phyloP scores from a whole-genome alignment of 164 flowering plant genomes.

The Euptelea pleiosperma region DNA sequence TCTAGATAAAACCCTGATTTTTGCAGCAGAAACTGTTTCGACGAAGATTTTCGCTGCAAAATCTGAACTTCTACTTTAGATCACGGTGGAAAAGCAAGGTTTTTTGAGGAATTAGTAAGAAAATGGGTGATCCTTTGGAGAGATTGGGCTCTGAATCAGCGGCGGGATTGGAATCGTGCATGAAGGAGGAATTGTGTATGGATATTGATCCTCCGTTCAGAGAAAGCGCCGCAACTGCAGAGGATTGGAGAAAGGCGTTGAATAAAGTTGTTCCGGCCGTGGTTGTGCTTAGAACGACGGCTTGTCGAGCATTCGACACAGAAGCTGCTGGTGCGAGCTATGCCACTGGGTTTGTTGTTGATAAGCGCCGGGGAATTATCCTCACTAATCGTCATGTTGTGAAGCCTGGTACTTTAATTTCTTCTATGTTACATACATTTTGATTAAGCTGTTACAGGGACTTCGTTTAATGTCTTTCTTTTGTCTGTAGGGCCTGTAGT shows the following conservation, averaged over 20 bases:
- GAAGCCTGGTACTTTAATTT: slow-evolving; percentile 59
- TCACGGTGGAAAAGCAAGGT: too few relatives aligned
- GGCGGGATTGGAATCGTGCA: slow-evolving; percentile 30
- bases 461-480: too few relatives aligned
- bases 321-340: slow-evolving; percentile 82
- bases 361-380: slow-evolving; percentile 82
- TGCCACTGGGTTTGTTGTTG: slow-evolving; percentile 94
- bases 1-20: not conserved
- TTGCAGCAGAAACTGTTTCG: not conserved
- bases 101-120: too few relatives aligned
- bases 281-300: slow-evolving; percentile 83
- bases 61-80: too few relatives aligned
- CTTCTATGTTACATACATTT: too few relatives aligned
- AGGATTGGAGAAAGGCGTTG: slow-evolving; percentile 89
- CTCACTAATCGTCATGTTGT: slow-evolving; percentile 97
- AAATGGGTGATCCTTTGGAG: slow-evolving; percentile 59
- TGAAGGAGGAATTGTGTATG: slow-evolving; percentile 72
- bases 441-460: too few relatives aligned
- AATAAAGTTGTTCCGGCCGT: slow-evolving; percentile 88
- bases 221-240: slow-evolving; percentile 65
- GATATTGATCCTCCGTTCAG: slow-evolving; percentile 77
- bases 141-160: slow-evolving; percentile 50
- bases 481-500: slow-evolving; percentile 73
- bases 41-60: not conserved
- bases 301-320: slow-evolving; percentile 87